Percentiles rank a stretch among this genome's conserved stretches.
Evolutionary conservation across 495 filamentous ascomycete species (phyloP).

Genomic region (Aspergillus baeticus): DNA sequence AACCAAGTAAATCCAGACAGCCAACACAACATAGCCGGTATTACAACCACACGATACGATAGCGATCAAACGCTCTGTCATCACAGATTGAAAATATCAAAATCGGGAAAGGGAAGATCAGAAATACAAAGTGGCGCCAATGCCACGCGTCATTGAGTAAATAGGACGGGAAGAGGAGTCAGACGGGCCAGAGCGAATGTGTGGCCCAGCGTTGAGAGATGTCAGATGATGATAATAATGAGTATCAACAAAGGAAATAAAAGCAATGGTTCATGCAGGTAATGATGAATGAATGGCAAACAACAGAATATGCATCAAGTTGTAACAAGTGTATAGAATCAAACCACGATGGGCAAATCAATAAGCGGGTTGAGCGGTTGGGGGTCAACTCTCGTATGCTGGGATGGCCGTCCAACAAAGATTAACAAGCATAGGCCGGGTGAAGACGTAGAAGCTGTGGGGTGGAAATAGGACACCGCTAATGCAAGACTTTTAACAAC

Average conservation of each 20-base stretch:
- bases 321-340: constrained; percentile 17
- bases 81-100: constrained; percentile 19
- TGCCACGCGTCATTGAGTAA: constrained; percentile 5
- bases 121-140: constrained; percentile 12
- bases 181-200: constrained; percentile 21
- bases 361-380: constrained; percentile 4
- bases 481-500: constrained; percentile 24
- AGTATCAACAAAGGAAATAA: constrained; percentile 25
- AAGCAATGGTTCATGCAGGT: constrained; percentile 13
- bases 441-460: not conserved
- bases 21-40: constrained; percentile 11
- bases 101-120: constrained; percentile 13
- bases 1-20: constrained; percentile 6
- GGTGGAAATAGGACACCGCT: not conserved
- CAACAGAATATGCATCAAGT: constrained; percentile 8
- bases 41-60: constrained; percentile 10
- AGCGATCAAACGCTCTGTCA: constrained; percentile 16
- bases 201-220: constrained; percentile 10
- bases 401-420: constrained; percentile 13
- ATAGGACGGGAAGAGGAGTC: constrained; percentile 16
- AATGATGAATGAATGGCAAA: constrained; percentile 12
- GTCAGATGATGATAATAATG: constrained; percentile 1
- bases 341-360: constrained; percentile 16
- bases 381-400: not conserved
- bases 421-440: not conserved